Base-by-base conservation (phyloP, 805 yeast genomes). In the Wickerhamomyces bisporus region DNA sequence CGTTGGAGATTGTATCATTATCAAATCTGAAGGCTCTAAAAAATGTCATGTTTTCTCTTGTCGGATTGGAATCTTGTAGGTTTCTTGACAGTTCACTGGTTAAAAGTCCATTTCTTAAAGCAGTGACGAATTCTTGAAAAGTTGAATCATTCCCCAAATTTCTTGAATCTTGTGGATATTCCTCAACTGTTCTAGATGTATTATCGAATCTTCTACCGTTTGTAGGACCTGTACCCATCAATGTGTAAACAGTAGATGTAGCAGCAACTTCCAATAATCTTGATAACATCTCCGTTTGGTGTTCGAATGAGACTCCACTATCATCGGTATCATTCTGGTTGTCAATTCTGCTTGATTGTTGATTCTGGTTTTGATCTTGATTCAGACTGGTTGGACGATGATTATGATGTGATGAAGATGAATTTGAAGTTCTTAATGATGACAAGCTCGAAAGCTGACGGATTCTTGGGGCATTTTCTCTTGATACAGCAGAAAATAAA, bases 1-100 rank as follows among this genome's bases (percentile, higher is more conserved):
- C n/a, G 6, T 13, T 17, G 36, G 31, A 11, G 26, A 38, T 5
- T 32, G 23, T 13, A 36, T 43, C 15, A 34, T 38, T 32, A 20
- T 62, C 61, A 43, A 68, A 69, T 38, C 72, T 51, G 40, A 68
- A 69, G 0, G 73, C 74, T 26, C 73, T 53, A 41, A 68, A 66
- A 33, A 69, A 68, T 5, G 65, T 55, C 57, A 55, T 52, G 6
- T 41, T 40, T 7, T 40, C 41, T 3, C 34, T 23, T 12, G 16
- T 3, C 6, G 21, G 12, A 12, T 18, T 26, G 4, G 17, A 18
- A n/a, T 37, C 37, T 10, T 30, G 34, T 6, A 27, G 45, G 38
- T 43, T 48, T 40, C 62, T 54, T 8, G 62, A 44, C 9, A 70
- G 43, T 34, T 70, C 75, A 23, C 57, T 53, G n/a, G 61, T 59